Conservation (phyloP, 176 grass and related monocot genomes). For the Alopecurus myosuroides region DNA sequence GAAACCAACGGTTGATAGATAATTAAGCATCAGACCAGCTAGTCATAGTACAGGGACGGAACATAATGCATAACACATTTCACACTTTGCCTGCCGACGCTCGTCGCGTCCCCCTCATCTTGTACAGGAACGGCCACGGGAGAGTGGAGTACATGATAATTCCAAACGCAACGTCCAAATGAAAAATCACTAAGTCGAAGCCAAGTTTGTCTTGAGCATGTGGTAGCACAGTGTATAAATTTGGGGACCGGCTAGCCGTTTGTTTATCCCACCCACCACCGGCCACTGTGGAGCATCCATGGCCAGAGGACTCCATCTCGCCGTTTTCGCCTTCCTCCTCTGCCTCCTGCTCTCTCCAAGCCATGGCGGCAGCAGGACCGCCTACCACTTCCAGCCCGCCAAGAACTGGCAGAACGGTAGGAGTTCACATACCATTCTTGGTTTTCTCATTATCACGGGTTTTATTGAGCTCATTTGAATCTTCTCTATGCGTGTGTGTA, state of each 20-base stretch:
- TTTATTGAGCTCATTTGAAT: not conserved
- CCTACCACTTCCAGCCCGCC: slow-evolving; percentile 87
- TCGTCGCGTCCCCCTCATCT: not conserved
- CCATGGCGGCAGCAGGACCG: slow-evolving; percentile 38
- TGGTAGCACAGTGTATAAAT: not conserved
- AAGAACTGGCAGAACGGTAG: slow-evolving; percentile 90
- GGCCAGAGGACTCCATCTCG: not conserved
- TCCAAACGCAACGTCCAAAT: not conserved
- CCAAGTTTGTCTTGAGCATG: not conserved
- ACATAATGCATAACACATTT: too few relatives aligned
- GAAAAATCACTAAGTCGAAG: not conserved
- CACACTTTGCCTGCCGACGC: too few relatives aligned
- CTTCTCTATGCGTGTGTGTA: not conserved
- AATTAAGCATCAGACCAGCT: too few relatives aligned
- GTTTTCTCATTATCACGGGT: not conserved
- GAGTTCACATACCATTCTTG: not conserved
- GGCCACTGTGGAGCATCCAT: too few relatives aligned
- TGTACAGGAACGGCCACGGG: not conserved
- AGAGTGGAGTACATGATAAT: not conserved
- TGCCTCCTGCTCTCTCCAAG: not conserved
- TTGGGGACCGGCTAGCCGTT: too few relatives aligned
- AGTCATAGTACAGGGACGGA: too few relatives aligned
- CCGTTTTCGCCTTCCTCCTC: not conserved
- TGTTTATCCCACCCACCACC: too few relatives aligned
- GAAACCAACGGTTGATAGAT: too few relatives aligned